Conservation (phyloP, 495 filamentous ascomycete genomes). For the Neurospora africana region DNA sequence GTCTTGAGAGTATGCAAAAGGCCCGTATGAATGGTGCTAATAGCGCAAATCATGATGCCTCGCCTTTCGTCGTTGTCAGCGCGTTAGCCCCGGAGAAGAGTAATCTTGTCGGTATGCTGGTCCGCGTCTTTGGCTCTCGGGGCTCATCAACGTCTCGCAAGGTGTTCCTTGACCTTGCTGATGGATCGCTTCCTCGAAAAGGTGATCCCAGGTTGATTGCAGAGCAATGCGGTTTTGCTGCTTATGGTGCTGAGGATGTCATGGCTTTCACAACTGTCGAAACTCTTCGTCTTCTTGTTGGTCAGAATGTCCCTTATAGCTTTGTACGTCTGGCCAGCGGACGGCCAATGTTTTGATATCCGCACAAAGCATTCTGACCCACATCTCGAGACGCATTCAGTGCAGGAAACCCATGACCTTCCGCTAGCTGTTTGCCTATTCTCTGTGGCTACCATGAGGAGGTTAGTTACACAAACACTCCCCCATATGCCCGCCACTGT, state of each 20-base stretch:
- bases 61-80: slow-evolving; percentile 72
- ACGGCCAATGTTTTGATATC: slow-evolving; percentile 50
- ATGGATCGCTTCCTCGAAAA: slow-evolving; percentile 44
- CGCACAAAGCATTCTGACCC: not conserved
- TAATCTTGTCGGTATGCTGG: slow-evolving; percentile 64
- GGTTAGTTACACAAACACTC: not conserved
- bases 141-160: slow-evolving; percentile 49
- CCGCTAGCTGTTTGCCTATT: not conserved
- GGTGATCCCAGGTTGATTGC: slow-evolving; percentile 63
- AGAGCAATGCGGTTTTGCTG: slow-evolving; percentile 60
- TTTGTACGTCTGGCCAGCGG: slow-evolving; percentile 73
- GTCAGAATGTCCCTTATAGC: slow-evolving; percentile 78
- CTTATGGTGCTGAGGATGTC: slow-evolving; percentile 68
- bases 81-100: slow-evolving; percentile 69
- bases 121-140: slow-evolving; percentile 51
- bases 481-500: not conserved
- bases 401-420: not conserved
- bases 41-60: slow-evolving; percentile 21
- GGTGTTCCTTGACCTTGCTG: slow-evolving; percentile 71
- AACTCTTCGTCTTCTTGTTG: slow-evolving; percentile 64
- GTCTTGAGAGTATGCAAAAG: slow-evolving; percentile 64
- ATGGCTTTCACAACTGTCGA: slow-evolving; percentile 75
- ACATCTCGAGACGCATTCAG: not conserved
- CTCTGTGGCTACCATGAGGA: not conserved
- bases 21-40: slow-evolving; percentile 36